Evolutionary conservation across 164 flowering plant genomes (phyloP), one percentile per base, ranked within the genome.

Genomic region (Piper betle): DNA sequence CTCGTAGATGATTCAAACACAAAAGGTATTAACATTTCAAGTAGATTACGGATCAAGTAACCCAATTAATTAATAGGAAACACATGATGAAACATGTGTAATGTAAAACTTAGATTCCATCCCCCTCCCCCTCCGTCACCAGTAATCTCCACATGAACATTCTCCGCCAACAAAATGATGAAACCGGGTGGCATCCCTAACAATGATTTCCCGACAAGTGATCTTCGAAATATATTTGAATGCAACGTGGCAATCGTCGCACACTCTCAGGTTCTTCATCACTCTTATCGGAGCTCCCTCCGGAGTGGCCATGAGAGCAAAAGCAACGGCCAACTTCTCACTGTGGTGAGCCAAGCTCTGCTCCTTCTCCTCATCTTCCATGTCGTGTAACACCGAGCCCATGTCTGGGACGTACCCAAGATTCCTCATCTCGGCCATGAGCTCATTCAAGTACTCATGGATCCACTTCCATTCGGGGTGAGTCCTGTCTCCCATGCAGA

Each of bases 261-360:
- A 87, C 12, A 85, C 76, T 0, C 87, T 73, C 74, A 87, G 67
- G 68, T 87, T 87, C 80, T 87, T 85, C 87, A 87, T 85, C 52
- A 87, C 69, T 62, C 89, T 78, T 33, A 87, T 78, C 7, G 84
- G 78, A 54, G 73, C 65, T 39, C 78, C 81, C 0, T 67, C 56
- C 4, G 78, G 79, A 18, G 79, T 71, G 57, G 61, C 75, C 78
- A 87, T 68, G 6, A 85, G 75, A 18, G 79, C 91, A 77, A 82
- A 85, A 33, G 87, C 86, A 69, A 85, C 68, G 1, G 91, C 89
- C 66, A 85, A 37, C 69, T 83, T 87, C 62, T 87, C 94, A 63
- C 88, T 87, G 56, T 85, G 94, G 50, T 83, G 80, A 1, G 71
- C 72, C 74, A 87, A 69, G 59, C 64, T 73, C 25, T 76, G 62